Evolutionary conservation across 768 basidiomycete species (phyloP).

Genomic region (Leccinum variicolor): DNA sequence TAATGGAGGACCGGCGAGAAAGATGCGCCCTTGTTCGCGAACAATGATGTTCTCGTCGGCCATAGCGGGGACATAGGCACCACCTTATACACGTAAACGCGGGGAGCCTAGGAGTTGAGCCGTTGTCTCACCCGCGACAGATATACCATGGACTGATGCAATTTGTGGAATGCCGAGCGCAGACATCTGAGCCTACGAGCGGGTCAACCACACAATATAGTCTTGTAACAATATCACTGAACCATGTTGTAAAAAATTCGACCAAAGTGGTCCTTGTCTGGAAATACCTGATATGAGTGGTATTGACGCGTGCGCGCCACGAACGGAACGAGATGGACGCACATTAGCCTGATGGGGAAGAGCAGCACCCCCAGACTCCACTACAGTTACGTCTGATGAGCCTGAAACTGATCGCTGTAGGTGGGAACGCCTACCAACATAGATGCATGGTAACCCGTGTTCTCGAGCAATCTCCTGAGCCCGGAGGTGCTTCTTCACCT

Average conservation of each 20-base stretch:
- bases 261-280: constrained; percentile 93
- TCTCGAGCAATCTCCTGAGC: constrained; percentile 95
- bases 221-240: constrained; percentile 1
- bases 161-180: constrained; percentile 89
- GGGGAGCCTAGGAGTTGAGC: constrained; percentile 1
- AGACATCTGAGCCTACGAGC: constrained; percentile 83
- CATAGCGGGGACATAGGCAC: constrained; percentile 96
- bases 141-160: constrained; percentile 91
- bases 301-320: neutral
- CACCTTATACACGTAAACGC: constrained; percentile 43
- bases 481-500: constrained; percentile 94
- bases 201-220: constrained; percentile 7
- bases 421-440: constrained; percentile 61
- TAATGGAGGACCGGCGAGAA: constrained; percentile 90
- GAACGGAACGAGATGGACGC: constrained; percentile 1
- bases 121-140: constrained; percentile 64
- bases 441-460: constrained; percentile 86
- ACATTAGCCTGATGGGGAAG: constrained; percentile 88
- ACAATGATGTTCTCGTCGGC: constrained; percentile 93
- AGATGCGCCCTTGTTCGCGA: constrained; percentile 88
- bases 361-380: constrained; percentile 93
- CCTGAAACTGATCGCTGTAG: neutral
- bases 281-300: constrained; percentile 58
- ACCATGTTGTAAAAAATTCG: constrained; percentile 98
- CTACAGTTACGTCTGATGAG: constrained; percentile 37